A percentile compares a stretch with the other conserved stretches of the same genome.
These are phyloP conservation scores for Strobilomyces dryophilus DNA, from an alignment of 768 basidiomycete species.

Conservation along the genomic window DNA sequence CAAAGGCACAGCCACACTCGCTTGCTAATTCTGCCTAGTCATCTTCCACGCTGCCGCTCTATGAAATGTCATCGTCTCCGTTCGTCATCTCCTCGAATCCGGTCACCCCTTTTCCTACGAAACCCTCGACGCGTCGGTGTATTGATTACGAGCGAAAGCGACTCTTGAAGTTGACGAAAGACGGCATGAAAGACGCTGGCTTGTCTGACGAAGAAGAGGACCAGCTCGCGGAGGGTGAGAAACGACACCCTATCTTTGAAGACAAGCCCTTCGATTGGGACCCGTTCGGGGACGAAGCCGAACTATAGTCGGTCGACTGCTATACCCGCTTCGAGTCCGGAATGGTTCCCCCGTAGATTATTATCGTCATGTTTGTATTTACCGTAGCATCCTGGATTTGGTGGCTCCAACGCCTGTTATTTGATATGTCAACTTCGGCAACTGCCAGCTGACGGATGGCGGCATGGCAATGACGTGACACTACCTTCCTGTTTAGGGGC, in stretches of 20 bases:
- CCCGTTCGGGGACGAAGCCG: conserved; percentile 27
- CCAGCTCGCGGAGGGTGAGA: conserved; percentile 10
- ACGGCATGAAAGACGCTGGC: conserved; percentile 26
- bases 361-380: conserved; percentile 7
- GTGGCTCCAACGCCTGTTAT: neutral
- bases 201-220: conserved; percentile 25
- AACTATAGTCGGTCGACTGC: conserved; percentile 7
- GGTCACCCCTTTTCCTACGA: conserved; percentile 28
- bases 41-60: conserved; percentile 25
- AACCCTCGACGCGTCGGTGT: conserved; percentile 24
- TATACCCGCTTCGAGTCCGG: neutral
- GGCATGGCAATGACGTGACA: neutral
- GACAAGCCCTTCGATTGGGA: conserved; percentile 32
- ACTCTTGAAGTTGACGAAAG: conserved; percentile 26
- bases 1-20: neutral
- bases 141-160: conserved; percentile 31
- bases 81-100: conserved; percentile 26
- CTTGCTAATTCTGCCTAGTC: conserved; percentile 13
- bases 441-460: no score
- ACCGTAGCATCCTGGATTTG: conserved; percentile 1
- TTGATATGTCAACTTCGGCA: neutral
- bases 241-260: conserved; percentile 20
- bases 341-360: neutral
- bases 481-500: neutral
- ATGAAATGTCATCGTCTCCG: conserved; percentile 23